A percentile compares a stretch with the other conserved stretches of the same genome.
Evolutionary conservation across 805 yeast species (phyloP).

Genomic region (Saccharomycopsis selenospora): DNA sequence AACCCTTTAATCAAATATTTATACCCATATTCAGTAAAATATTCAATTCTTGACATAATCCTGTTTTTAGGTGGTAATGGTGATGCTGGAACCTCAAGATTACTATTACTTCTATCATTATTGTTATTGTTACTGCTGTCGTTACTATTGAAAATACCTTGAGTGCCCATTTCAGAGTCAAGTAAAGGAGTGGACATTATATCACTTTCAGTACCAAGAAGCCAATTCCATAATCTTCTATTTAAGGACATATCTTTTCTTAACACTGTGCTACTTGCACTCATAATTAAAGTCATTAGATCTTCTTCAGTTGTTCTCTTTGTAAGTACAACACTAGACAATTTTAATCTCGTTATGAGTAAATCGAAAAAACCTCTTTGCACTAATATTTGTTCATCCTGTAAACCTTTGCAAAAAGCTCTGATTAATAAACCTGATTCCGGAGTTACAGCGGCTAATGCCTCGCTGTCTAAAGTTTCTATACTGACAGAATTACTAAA

Average conservation of each 20-base stretch:
- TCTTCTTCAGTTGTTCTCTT: constrained; percentile 44
- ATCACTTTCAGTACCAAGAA: constrained; percentile 65
- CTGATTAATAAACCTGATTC: constrained; percentile 74
- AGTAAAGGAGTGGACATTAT: constrained; percentile 5
- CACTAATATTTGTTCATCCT: constrained; percentile 60
- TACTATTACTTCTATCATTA: constrained; percentile 12
- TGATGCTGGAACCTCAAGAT: constrained; percentile 6
- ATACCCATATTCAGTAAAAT: constrained; percentile 54
- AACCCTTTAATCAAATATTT: constrained; percentile 47
- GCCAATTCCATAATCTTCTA: constrained; percentile 89
- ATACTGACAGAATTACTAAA: constrained; percentile 29
- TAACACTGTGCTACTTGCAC: constrained; percentile 61
- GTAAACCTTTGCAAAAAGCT: constrained; percentile 64
- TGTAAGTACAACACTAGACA: constrained; percentile 49
- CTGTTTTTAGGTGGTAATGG: not conserved
- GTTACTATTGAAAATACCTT: constrained; percentile 13
- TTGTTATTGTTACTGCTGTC: constrained; percentile 11
- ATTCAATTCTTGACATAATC: constrained; percentile 35
- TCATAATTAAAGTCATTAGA: constrained; percentile 48
- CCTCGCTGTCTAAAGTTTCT: constrained; percentile 37
- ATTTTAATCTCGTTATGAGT: constrained; percentile 56
- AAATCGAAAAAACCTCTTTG: constrained; percentile 87
- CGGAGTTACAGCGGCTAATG: constrained; percentile 57
- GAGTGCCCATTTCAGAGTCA: not conserved
- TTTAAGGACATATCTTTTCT: constrained; percentile 91